Conservation (phyloP, 2,329 filamentous ascomycete species). For the Monosporascus sp. region DNA sequence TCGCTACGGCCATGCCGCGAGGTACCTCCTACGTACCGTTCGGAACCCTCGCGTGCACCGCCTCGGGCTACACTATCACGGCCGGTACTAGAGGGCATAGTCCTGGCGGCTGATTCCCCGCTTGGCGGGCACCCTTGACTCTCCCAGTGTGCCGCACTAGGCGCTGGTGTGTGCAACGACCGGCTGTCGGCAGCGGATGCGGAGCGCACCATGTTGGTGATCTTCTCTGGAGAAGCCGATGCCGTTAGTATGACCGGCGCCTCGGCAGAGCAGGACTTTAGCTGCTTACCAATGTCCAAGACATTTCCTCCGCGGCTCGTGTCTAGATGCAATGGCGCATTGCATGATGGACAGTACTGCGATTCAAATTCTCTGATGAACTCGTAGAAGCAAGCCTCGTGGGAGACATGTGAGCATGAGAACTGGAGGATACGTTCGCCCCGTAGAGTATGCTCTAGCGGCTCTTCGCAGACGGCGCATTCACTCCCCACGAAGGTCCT, state of each 20-base stretch:
- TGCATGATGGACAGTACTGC: constrained; percentile 89
- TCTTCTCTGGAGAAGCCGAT: constrained; percentile 64
- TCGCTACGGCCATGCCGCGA: constrained; percentile 67
- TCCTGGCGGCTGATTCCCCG: constrained; percentile 32
- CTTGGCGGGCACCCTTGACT: constrained; percentile 52
- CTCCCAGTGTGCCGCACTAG: constrained; percentile 66
- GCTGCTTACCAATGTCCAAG: constrained; percentile 70
- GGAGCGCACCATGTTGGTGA: constrained; percentile 86
- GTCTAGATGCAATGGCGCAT: constrained; percentile 85
- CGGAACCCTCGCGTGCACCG: constrained; percentile 40
- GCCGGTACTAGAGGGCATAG: constrained; percentile 22
- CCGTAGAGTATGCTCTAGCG: constrained; percentile 86
- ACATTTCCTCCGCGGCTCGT: constrained; percentile 91
- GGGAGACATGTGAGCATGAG: constrained; percentile 92
- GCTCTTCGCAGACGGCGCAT: constrained; percentile 95
- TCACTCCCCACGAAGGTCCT: constrained; percentile 92
- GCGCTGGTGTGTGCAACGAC: constrained; percentile 45
- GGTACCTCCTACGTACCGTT: constrained; percentile 34
- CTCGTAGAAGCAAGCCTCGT: constrained; percentile 98
- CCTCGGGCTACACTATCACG: constrained; percentile 34
- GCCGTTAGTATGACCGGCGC: constrained; percentile 10
- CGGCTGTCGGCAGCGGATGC: constrained; percentile 62
- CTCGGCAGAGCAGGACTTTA: background rate
- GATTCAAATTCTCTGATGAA: constrained; percentile 93
- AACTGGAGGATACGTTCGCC: constrained; percentile 94